phyloP scores from a whole-genome alignment of 2,329 filamentous ascomycete genomes.

The Aspergillus melleus region DNA sequence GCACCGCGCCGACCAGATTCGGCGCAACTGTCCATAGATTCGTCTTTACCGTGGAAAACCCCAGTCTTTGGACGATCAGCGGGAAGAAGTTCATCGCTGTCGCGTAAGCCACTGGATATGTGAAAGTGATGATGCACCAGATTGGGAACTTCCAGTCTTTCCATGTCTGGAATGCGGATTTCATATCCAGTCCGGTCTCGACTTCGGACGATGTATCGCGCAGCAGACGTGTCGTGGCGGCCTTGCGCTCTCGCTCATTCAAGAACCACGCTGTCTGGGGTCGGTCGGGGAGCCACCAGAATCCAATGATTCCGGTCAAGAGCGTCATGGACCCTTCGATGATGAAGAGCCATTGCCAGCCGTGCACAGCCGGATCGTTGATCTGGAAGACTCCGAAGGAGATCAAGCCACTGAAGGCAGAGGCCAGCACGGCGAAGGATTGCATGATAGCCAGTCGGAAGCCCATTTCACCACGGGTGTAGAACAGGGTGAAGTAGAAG shows the following conservation, averaged over 20 bases:
- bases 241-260: conserved; percentile 33
- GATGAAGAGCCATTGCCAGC: conserved; percentile 49
- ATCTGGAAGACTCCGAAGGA: conserved; percentile 51
- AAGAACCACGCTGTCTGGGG: conserved; percentile 42
- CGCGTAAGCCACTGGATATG: conserved; percentile 51
- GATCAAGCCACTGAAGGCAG: conserved; percentile 43
- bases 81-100: conserved; percentile 51
- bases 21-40: conserved; percentile 53
- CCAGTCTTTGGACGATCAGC: conserved; percentile 47
- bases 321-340: conserved; percentile 44
- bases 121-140: conserved; percentile 50
- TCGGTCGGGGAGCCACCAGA: conserved; percentile 35
- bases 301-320: conserved; percentile 25
- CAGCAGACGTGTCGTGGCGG: conserved; percentile 47
- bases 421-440: conserved; percentile 42
- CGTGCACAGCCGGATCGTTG: conserved; percentile 45
- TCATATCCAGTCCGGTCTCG: conserved; percentile 39
- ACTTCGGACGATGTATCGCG: conserved; percentile 47
- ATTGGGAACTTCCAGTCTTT: conserved; percentile 44
- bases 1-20: conserved; percentile 49
- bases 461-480: conserved; percentile 39
- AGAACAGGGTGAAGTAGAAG: conserved; percentile 56
- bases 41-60: conserved; percentile 47
- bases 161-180: conserved; percentile 47
- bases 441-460: conserved; percentile 50